These are phyloP conservation scores for Chlorella variabilis DNA, from an alignment of 163 green algal genomes.

Conservation along the genomic window DNA sequence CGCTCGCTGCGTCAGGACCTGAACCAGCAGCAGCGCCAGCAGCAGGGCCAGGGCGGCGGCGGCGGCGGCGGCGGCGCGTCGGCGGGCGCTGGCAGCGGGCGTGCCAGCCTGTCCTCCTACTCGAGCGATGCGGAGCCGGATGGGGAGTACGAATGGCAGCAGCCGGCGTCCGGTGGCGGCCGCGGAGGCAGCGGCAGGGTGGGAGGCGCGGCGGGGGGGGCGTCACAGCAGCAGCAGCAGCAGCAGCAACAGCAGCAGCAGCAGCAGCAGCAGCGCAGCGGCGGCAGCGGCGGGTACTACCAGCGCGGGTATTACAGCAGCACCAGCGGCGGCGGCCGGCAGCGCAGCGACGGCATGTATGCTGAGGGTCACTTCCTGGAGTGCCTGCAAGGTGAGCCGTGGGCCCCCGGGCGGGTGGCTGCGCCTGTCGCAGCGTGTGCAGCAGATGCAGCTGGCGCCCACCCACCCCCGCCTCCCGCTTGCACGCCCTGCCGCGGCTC, in stretches of 20 bases:
- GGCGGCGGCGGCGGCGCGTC: background rate
- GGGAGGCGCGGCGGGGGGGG: background rate
- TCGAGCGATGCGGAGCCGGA: background rate
- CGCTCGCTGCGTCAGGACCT: conserved; percentile 24
- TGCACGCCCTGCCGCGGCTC: too few species aligned
- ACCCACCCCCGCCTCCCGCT: too few species aligned
- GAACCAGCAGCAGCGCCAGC: background rate
- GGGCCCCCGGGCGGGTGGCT: background rate
- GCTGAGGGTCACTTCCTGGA: background rate
- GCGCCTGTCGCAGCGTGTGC: background rate
- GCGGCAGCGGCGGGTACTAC: background rate
- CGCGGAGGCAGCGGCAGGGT: background rate
- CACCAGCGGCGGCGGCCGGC: background rate
- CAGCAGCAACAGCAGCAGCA: background rate
- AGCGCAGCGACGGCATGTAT: background rate
- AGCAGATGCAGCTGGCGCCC: too few species aligned
- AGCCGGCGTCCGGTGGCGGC: background rate
- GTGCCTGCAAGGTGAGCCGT: background rate
- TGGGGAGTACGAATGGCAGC: background rate
- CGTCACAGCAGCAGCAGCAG: background rate
- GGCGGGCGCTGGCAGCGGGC: background rate
- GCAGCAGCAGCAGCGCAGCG: background rate
- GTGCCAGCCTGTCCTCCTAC: background rate
- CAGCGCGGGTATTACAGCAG: background rate
- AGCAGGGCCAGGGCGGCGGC: background rate